Evolutionary conservation across 805 yeast genomes (phyloP).

Genomic region (Lipomyces spencermartinsiae): DNA sequence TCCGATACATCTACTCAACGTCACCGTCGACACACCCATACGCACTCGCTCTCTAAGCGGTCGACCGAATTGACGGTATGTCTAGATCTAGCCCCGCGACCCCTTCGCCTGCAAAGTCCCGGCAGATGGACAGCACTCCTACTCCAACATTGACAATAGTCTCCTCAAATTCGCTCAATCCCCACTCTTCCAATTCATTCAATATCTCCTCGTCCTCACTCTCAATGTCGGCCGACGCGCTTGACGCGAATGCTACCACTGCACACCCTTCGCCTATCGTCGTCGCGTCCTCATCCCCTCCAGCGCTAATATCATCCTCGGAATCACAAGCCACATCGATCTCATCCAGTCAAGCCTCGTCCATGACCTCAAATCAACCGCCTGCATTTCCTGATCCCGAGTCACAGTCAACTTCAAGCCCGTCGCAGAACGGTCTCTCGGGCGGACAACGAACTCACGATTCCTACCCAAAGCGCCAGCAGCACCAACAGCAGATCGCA

Average conservation of each 20-base stretch:
- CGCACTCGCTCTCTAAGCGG: not conserved
- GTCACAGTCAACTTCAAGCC: not conserved
- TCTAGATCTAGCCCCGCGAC: conserved; percentile 1
- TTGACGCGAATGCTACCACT: not conserved
- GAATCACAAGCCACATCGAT: not conserved
- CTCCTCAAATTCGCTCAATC: conserved; percentile 2
- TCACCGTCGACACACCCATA: not conserved
- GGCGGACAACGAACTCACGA: not conserved
- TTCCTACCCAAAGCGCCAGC: not conserved
- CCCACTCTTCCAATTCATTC: not conserved
- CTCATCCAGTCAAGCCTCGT: conserved; percentile 5
- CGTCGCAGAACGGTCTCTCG: not conserved
- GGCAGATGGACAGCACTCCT: not conserved
- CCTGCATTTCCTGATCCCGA: not conserved
- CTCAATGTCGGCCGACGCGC: not conserved
- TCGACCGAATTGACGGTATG: not conserved
- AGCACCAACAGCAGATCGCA: not conserved
- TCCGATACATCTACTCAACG: not conserved
- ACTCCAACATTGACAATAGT: not conserved
- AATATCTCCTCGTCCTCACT: not conserved
- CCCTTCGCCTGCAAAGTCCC: not conserved
- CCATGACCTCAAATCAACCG: conserved; percentile 1
- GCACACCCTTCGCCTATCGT: not conserved
- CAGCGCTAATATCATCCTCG: not conserved
- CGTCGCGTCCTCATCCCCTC: not conserved